These are phyloP conservation scores for Erysimum cheiranthoides DNA, from an alignment of 345 rosid species.

Conservation along the genomic window DNA sequence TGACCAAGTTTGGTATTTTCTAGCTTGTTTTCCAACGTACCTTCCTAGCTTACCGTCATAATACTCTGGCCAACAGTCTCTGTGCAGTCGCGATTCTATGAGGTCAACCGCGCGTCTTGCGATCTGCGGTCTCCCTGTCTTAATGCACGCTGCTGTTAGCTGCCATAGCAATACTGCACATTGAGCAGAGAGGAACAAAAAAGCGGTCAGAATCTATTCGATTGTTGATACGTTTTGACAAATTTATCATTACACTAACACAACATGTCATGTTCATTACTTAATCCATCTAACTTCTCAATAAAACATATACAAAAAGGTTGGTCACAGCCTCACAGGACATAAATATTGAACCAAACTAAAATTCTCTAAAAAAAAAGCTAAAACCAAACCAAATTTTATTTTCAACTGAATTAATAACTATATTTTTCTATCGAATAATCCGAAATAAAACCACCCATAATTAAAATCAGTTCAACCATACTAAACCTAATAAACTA, in stretches of 20 bases:
- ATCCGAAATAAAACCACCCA: neutral
- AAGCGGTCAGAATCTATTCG: conserved; percentile 13
- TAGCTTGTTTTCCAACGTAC: conserved; percentile 76
- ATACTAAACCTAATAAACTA: too few species aligned
- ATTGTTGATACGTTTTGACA: neutral
- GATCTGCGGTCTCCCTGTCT: conserved; percentile 80
- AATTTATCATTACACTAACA: neutral
- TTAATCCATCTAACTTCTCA: neutral
- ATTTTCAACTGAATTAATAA: neutral
- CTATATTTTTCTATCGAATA: neutral
- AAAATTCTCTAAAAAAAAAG: neutral
- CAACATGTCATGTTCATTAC: neutral
- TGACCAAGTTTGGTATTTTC: conserved; percentile 78
- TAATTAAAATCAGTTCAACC: neutral
- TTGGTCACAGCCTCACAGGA: neutral
- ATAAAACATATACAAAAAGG: neutral
- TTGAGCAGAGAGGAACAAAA: neutral
- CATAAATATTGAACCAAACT: neutral
- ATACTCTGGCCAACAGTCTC: conserved; percentile 83
- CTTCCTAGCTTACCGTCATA: conserved; percentile 78
- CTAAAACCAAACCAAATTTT: neutral
- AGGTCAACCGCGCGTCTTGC: conserved; percentile 74
- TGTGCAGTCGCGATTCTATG: conserved; percentile 65
- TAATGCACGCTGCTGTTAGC: conserved; percentile 80
- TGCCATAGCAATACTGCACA: conserved; percentile 71